Base-by-base conservation (phyloP, 169 alveolate species). In the Plasmodium gonderi region DNA sequence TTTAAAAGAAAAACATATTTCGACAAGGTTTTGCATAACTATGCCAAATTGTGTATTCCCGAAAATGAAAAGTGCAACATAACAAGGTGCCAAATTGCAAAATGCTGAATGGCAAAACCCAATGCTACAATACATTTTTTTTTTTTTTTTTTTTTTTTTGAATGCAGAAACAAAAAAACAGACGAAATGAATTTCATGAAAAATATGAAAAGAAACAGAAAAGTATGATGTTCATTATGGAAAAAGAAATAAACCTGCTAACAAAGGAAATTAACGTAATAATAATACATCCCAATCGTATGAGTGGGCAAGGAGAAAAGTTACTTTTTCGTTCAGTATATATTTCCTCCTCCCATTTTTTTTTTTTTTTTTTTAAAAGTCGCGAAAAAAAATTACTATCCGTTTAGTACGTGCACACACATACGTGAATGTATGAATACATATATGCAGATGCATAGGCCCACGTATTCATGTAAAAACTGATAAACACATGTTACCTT, bases 181-280 rank as follows among this genome's bases (percentile, higher is more conserved):
- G 94, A 49, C 54, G 94, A 69, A 75, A 89, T 42, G 94, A 89
- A 89, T 38, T 89, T 33, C 75, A 78, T 20, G 72, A 77, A 44
- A 89, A 89, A 89, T 89, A 89, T 77, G 94, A 77, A 65, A 77
- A 89, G 68, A 89, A 89, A 78, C 68, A 89, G 23, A 78, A 77
- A 45, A 89, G 26, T 17, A 76, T 89, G 38, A 65, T 89, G n/a
- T 64, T 29, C 23, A 65, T 14, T 12, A 67, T 79, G 33, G 94
- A 89, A 47, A 89, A 89, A 68, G 90, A 89, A 40, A 64, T 89
- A 77, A 42, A 8, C 29, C 3, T 42, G 36, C 45, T 89, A 23
- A 40, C 90, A 42, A 89, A 79, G 49, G 94, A 89, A 38, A 77
- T 89, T 36, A 89, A 89, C 65, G 94, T 89, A 89, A 89, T 33